These are phyloP conservation scores for Nyctanthes arbortristis DNA, from an alignment of 257 asterid genomes.

Conservation along the genomic window DNA sequence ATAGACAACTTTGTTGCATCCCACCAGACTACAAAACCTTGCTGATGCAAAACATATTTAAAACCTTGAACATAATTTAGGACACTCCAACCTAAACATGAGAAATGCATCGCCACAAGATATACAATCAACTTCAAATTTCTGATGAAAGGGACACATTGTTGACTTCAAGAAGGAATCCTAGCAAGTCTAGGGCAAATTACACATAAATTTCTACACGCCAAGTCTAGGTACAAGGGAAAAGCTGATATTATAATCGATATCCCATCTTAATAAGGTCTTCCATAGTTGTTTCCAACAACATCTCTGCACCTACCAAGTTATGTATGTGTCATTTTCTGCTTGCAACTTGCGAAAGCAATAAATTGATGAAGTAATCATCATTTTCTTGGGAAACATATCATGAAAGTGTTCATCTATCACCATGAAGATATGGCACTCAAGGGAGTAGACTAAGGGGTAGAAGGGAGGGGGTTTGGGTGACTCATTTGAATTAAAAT, in stretches of 20 bases:
- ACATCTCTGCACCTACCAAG: neutral
- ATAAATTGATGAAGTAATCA: neutral
- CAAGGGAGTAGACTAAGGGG: no score
- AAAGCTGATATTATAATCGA: neutral
- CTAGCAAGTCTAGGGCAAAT: neutral
- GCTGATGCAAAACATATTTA: neutral
- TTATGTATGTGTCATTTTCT: neutral
- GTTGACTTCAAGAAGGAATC: neutral
- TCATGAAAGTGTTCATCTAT: neutral
- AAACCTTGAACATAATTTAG: neutral
- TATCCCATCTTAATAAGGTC: neutral
- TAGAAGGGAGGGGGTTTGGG: neutral
- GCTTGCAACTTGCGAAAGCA: neutral
- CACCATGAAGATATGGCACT: neutral
- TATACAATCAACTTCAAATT: neutral
- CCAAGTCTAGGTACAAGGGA: neutral
- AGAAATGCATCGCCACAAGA: neutral
- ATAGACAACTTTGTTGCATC: neutral
- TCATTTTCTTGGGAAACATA: neutral
- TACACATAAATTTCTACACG: neutral
- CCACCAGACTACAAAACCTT: neutral
- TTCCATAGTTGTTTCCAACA: neutral
- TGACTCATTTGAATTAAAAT: neutral
- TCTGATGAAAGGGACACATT: neutral
- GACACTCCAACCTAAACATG: neutral